These are phyloP conservation scores for Acer campestre DNA, from an alignment of 345 rosid species.

Conservation along the genomic window DNA sequence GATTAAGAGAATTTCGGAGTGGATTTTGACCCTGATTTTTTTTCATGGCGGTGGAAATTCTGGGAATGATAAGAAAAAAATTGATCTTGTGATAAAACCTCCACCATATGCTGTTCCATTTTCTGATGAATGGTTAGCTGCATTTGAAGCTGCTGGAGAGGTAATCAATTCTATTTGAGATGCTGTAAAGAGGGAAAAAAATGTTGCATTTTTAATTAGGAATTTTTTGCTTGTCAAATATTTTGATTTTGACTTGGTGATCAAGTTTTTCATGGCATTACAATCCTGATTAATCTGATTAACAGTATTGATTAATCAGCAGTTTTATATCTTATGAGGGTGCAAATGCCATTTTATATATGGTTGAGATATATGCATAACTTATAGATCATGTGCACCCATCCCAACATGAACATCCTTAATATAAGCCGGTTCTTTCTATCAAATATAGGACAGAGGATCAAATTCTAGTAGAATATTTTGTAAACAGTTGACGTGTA, in stretches of 20 bases:
- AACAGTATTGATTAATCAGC: too few relatives aligned
- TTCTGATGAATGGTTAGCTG: slow-evolving; percentile 96
- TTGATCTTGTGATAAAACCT: slow-evolving; percentile 48
- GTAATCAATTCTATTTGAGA: slow-evolving; percentile 32
- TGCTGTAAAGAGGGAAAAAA: neutral
- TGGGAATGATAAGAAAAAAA: slow-evolving; percentile 43
- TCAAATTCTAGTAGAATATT: neutral
- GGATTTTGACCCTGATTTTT: neutral
- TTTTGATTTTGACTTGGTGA: neutral
- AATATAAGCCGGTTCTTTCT: neutral
- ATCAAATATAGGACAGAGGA: neutral
- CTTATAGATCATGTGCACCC: neutral
- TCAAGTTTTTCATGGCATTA: neutral
- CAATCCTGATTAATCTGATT: slow-evolving; percentile 1
- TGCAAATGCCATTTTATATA: too few relatives aligned
- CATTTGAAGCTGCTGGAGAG: slow-evolving; percentile 96
- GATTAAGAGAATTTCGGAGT: neutral
- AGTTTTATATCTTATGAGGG: neutral
- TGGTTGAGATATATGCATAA: too few relatives aligned
- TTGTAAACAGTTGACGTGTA: too few relatives aligned
- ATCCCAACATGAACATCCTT: neutral
- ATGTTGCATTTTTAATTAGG: neutral
- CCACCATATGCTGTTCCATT: slow-evolving; percentile 71
- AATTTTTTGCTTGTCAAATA: neutral
- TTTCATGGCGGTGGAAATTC: slow-evolving; percentile 40